Percentiles rank a stretch among this genome's conserved stretches.
Conservation (phyloP, 78 protist species). For the Planoprotostelium fungivorum region DNA sequence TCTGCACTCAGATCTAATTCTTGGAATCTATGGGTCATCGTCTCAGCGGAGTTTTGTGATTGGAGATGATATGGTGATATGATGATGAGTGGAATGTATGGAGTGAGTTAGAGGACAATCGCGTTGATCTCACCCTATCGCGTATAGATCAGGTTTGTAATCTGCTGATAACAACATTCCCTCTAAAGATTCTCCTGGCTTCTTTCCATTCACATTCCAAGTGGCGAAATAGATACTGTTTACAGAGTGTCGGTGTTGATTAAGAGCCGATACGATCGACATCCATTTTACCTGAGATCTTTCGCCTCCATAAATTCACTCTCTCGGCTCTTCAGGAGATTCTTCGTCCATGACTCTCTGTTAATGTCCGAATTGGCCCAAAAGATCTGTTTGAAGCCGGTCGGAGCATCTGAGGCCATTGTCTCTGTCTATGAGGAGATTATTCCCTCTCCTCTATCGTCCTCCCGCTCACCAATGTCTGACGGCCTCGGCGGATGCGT, state of each 20-base stretch:
- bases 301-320: background rate
- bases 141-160: slow-evolving; percentile 49
- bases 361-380: background rate
- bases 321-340: background rate
- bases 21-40: slow-evolving; percentile 33
- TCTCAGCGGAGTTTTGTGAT: no score
- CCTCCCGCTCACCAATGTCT: no score
- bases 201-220: slow-evolving; percentile 75
- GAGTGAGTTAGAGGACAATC: background rate
- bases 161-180: slow-evolving; percentile 20
- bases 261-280: no score
- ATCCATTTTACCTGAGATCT: background rate
- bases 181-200: slow-evolving; percentile 53
- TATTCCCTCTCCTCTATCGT: no score
- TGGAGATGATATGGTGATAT: background rate
- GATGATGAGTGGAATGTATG: background rate
- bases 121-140: slow-evolving; percentile 32
- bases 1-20: slow-evolving; percentile 73
- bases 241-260: no score
- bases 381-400: no score
- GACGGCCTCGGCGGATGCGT: no score
- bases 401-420: no score
- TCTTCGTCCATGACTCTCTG: background rate
- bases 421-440: no score
- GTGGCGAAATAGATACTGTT: slow-evolving; percentile 59